Conservation (phyloP, 306 rosid genomes). For the Echinosophora koreensis region DNA sequence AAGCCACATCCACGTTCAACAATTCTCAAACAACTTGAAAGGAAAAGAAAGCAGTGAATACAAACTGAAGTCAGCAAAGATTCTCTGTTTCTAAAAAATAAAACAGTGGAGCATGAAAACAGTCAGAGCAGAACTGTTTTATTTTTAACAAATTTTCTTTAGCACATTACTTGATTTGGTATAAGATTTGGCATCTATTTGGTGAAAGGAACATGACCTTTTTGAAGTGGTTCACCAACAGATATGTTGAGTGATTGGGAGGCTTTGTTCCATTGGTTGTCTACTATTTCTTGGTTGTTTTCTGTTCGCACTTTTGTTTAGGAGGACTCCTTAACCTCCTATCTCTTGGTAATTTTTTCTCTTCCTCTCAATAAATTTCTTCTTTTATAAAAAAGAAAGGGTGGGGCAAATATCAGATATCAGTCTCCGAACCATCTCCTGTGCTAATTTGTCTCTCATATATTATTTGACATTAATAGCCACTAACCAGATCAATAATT, state of each 20-base stretch:
- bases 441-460: conserved; percentile 20
- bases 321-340: not conserved
- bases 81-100: conserved; percentile 15
- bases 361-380: not conserved
- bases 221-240: not conserved
- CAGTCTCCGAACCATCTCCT: conserved; percentile 21
- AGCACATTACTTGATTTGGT: not conserved
- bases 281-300: too few species aligned
- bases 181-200: not conserved
- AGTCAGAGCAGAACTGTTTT: not conserved
- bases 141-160: too few species aligned
- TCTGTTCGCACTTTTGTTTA: too few species aligned
- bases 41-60: not conserved
- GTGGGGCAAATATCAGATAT: conserved; percentile 2
- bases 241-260: too few species aligned
- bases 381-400: not conserved
- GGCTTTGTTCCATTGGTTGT: too few species aligned
- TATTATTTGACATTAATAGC: conserved; percentile 33
- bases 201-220: not conserved
- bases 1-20: not conserved
- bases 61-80: conserved; percentile 6
- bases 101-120: conserved; percentile 24
- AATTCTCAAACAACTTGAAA: not conserved
- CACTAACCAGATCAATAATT: conserved; percentile 21
- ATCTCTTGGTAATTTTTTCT: not conserved